Percentiles rank a stretch among this genome's conserved stretches.
Evolutionary conservation across 257 asterid species (phyloP).

Genomic region (Salvia miltiorrhiza): DNA sequence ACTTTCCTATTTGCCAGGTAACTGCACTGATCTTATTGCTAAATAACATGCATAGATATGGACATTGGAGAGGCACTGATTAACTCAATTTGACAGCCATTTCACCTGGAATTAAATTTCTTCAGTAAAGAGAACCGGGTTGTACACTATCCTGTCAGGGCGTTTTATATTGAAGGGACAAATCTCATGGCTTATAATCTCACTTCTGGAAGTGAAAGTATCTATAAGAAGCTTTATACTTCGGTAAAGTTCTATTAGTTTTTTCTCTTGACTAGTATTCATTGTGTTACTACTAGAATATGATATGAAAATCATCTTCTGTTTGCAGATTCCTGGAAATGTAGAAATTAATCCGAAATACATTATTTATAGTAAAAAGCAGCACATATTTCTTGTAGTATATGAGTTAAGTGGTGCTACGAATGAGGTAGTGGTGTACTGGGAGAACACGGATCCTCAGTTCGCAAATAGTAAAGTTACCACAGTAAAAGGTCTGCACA

Average conservation of each 20-base stretch:
- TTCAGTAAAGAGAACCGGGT: conserved; percentile 85
- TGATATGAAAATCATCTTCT: conserved; percentile 25
- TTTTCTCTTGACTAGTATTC: conserved; percentile 10
- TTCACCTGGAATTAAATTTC: conserved; percentile 92
- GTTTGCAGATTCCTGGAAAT: conserved; percentile 82
- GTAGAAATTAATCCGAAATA: conserved; percentile 76
- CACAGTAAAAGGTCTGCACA: conserved; percentile 71
- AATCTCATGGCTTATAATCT: conserved; percentile 95
- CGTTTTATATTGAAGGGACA: conserved; percentile 85
- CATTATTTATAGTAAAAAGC: conserved; percentile 74
- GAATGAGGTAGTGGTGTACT: conserved; percentile 81
- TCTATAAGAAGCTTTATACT: conserved; percentile 84
- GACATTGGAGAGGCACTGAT: conserved; percentile 27
- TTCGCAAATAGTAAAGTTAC: conserved; percentile 76
- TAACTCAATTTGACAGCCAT: conserved; percentile 59
- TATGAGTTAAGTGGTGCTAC: conserved; percentile 74
- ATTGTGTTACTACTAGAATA: conserved; percentile 16
- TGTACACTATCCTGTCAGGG: conserved; percentile 96
- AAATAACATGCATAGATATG: conserved; percentile 6
- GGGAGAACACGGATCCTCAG: conserved; percentile 92
- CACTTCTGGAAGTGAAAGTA: conserved; percentile 79
- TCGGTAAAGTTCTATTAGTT: conserved; percentile 50
- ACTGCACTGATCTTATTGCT: conserved; percentile 11
- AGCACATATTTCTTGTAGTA: conserved; percentile 82
- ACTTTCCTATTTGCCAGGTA: conserved; percentile 94